These are phyloP conservation scores for Mycena vulgaris DNA, from an alignment of 768 basidiomycete species.

Conservation along the genomic window DNA sequence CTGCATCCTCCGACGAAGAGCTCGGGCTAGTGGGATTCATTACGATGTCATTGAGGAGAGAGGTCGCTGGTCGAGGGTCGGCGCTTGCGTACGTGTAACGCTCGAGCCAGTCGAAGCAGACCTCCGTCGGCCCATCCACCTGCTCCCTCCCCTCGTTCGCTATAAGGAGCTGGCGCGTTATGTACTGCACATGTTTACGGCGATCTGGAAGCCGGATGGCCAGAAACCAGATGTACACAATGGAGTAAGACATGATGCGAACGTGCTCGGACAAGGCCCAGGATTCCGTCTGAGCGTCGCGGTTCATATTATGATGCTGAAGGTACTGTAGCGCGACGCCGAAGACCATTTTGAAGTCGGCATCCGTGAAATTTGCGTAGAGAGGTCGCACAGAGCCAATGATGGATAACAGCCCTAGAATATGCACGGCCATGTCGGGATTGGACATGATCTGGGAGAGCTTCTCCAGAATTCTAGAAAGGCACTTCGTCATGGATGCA, in stretches of 20 bases:
- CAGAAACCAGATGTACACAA: slow-evolving; percentile 96
- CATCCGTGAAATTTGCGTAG: slow-evolving; percentile 92
- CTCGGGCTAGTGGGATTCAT: slow-evolving; percentile 65
- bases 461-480: slow-evolving; percentile 88
- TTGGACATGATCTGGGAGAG: slow-evolving; percentile 96
- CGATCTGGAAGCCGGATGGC: slow-evolving; percentile 88
- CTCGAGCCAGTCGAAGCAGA: slow-evolving; percentile 98
- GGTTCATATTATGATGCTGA: slow-evolving; percentile 83
- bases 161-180: slow-evolving; percentile 87
- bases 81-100: slow-evolving; percentile 95
- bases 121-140: slow-evolving; percentile 93
- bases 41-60: slow-evolving; percentile 84
- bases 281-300: slow-evolving; percentile 72
- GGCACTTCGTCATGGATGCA: slow-evolving; percentile 82
- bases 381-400: slow-evolving; percentile 85
- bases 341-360: slow-evolving; percentile 94
- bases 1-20: slow-evolving; percentile 53
- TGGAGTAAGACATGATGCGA: slow-evolving; percentile 89
- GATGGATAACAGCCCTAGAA: slow-evolving; percentile 91
- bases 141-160: slow-evolving; percentile 83
- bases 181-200: slow-evolving; percentile 85
- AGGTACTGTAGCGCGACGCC: slow-evolving; percentile 95
- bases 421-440: slow-evolving; percentile 94
- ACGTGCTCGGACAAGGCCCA: slow-evolving; percentile 95
- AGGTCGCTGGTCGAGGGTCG: slow-evolving; percentile 89